Conservation (phyloP, 2,329 filamentous ascomycete genomes). For the Amylocarpus encephaloides region DNA sequence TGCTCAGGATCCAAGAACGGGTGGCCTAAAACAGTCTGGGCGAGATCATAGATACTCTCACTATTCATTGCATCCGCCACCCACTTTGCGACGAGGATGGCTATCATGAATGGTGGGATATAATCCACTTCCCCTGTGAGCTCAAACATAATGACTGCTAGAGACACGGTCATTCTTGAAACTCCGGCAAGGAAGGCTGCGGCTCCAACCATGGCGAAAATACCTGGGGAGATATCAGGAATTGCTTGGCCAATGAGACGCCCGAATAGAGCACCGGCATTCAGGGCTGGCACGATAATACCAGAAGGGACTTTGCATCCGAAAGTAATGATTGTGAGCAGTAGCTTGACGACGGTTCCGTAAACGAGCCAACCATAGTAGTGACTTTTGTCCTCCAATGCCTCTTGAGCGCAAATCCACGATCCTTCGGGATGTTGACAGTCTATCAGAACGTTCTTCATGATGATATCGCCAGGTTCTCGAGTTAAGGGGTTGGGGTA, state of each 20-base stretch:
- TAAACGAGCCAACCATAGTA: constrained; percentile 48
- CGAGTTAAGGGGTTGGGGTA: constrained; percentile 50
- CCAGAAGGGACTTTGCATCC: constrained; percentile 55
- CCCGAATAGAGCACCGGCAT: constrained; percentile 52
- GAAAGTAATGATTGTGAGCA: constrained; percentile 52
- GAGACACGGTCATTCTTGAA: constrained; percentile 50
- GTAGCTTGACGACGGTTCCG: constrained; percentile 47
- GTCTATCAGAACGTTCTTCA: constrained; percentile 51
- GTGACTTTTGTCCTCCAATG: constrained; percentile 29
- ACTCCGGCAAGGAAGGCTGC: constrained; percentile 54
- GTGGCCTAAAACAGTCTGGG: constrained; percentile 52
- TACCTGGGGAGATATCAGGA: constrained; percentile 44
- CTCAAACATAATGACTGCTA: constrained; percentile 57
- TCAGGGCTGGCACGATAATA: constrained; percentile 54
- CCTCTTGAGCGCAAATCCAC: constrained; percentile 48
- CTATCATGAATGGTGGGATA: constrained; percentile 51
- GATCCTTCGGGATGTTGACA: constrained; percentile 36
- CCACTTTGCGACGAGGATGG: constrained; percentile 54
- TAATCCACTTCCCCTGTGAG: constrained; percentile 53
- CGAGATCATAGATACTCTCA: constrained; percentile 52
- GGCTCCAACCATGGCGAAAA: constrained; percentile 55
- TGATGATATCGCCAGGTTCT: constrained; percentile 48
- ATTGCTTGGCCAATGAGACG: constrained; percentile 41
- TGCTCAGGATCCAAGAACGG: constrained; percentile 51
- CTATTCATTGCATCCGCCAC: constrained; percentile 46